Conservation (phyloP, 208 protist species). For the Trypanosoma boissoni region DNA sequence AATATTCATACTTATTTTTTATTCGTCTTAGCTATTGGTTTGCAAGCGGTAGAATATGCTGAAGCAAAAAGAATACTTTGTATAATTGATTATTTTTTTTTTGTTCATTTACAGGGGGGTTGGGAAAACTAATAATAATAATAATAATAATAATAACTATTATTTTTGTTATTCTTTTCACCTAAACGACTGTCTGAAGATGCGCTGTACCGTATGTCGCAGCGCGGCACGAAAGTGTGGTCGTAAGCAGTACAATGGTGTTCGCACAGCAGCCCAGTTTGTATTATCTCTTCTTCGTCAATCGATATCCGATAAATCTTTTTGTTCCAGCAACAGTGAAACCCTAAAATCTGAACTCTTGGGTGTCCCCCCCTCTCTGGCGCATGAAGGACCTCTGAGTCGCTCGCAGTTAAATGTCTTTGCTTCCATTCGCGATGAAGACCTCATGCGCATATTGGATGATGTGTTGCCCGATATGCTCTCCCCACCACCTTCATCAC, state of each 20-base stretch:
- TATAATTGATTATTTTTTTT: neutral
- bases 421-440: neutral
- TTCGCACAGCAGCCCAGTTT: constrained; percentile 21
- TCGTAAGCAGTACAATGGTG: constrained; percentile 25
- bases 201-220: constrained; percentile 13
- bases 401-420: constrained; percentile 16
- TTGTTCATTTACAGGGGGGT: neutral
- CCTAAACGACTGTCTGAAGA: too few species aligned
- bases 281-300: constrained; percentile 10
- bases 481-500: constrained; percentile 10
- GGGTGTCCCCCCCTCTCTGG: constrained; percentile 25
- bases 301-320: neutral
- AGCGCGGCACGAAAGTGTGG: constrained; percentile 10
- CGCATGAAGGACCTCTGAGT: constrained; percentile 35
- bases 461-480: constrained; percentile 1
- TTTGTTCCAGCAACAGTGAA: neutral
- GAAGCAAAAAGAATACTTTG: neutral
- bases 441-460: constrained; percentile 13
- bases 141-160: neutral
- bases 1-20: neutral
- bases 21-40: neutral
- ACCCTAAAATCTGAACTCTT: constrained; percentile 3
- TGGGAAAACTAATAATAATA: neutral
- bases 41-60: neutral
- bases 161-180: too few species aligned